Evolutionary conservation across 2,329 filamentous ascomycete species (phyloP).

Genomic region (Alternaria novae-zelandiae): DNA sequence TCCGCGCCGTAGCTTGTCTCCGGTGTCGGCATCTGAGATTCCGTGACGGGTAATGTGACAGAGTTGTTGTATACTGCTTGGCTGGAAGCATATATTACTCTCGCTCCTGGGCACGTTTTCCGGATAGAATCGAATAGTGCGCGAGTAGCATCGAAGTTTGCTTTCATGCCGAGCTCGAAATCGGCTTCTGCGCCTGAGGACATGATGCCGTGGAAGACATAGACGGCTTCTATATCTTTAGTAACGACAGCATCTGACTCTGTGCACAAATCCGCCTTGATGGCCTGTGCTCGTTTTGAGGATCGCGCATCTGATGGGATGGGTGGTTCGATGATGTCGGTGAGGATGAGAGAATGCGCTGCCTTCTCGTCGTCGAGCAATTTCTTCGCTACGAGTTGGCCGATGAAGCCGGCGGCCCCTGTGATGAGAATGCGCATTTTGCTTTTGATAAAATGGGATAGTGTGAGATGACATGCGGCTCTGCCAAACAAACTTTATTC

Average conservation of each 20-base stretch:
- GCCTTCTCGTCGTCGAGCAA: conserved; percentile 56
- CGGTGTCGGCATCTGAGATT: conserved; percentile 59
- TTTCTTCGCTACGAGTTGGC: conserved; percentile 62
- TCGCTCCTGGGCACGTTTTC: conserved; percentile 56
- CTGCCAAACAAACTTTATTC: not conserved
- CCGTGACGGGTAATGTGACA: conserved; percentile 38
- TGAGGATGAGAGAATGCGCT: conserved; percentile 56
- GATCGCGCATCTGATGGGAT: conserved; percentile 52
- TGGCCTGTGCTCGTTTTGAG: conserved; percentile 50
- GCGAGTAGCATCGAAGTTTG: conserved; percentile 65
- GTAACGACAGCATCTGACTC: conserved; percentile 13
- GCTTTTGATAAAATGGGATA: not conserved
- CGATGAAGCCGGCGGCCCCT: conserved; percentile 67
- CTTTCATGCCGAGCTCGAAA: conserved; percentile 62
- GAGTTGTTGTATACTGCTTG: conserved; percentile 67
- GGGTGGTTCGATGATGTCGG: conserved; percentile 61
- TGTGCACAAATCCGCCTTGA: conserved; percentile 59
- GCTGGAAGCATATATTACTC: conserved; percentile 64
- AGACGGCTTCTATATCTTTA: conserved; percentile 37
- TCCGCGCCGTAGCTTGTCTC: conserved; percentile 66
- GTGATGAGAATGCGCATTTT: conserved; percentile 61
- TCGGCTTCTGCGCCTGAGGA: conserved; percentile 66
- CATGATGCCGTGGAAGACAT: conserved; percentile 70
- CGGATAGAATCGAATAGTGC: conserved; percentile 60
- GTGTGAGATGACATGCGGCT: not conserved